Conservation (phyloP, 441 rosid genomes). For the Gossypium laxum region DNA sequence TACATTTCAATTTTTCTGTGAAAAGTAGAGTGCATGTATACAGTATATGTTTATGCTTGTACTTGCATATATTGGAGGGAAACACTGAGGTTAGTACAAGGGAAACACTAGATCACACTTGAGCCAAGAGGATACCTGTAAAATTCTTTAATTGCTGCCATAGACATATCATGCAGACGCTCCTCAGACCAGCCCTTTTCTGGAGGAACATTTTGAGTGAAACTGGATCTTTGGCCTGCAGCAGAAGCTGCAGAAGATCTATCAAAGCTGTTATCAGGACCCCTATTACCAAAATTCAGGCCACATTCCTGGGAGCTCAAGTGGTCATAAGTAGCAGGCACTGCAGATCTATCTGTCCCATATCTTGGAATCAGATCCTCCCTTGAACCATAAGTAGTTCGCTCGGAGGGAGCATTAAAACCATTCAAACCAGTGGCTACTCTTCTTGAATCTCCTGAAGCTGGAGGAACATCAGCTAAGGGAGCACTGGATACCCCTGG, state of each 20-base stretch:
- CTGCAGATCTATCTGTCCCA: constrained; percentile 41
- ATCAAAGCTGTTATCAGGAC: constrained; percentile 44
- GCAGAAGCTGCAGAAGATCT: constrained; percentile 45
- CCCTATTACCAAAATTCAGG: constrained; percentile 38
- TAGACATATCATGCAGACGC: constrained; percentile 44
- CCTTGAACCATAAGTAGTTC: constrained; percentile 31
- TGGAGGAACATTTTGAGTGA: constrained; percentile 33
- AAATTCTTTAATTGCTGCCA: constrained; percentile 75
- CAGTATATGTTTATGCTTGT: neutral
- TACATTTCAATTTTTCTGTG: neutral
- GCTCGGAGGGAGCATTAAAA: constrained; percentile 33
- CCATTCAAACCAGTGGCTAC: constrained; percentile 50
- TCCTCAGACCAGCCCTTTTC: constrained; percentile 58
- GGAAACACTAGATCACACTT: constrained; percentile 8
- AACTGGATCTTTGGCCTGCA: constrained; percentile 30
- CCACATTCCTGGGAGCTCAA: constrained; percentile 43
- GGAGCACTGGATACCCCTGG: constrained; percentile 30
- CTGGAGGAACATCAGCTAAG: constrained; percentile 36
- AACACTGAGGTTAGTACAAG: neutral
- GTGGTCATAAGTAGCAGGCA: constrained; percentile 41
- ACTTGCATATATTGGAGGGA: neutral
- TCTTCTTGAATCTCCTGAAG: constrained; percentile 56
- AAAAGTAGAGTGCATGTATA: neutral
- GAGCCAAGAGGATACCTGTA: constrained; percentile 52
- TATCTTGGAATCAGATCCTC: constrained; percentile 42